phyloP scores from a whole-genome alignment of 75 land plant species.

The Picea glauca region DNA sequence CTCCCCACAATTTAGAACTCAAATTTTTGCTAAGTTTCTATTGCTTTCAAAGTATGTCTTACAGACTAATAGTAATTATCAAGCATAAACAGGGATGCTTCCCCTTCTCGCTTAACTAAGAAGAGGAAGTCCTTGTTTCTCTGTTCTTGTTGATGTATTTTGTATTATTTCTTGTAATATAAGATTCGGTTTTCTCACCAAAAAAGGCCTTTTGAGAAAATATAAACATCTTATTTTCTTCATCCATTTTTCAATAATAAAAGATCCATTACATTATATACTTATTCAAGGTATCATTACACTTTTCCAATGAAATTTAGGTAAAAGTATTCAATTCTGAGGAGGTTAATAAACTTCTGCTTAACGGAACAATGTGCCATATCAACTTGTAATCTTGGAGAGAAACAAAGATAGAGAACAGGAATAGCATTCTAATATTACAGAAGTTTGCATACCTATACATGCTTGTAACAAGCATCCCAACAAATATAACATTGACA shows the following conservation, averaged over 20 bases:
- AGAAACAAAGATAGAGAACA: neutral
- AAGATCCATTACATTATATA: neutral
- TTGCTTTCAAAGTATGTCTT: too few species aligned
- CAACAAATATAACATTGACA: slow-evolving; percentile 94
- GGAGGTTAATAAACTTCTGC: neutral
- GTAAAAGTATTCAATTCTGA: neutral
- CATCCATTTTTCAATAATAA: neutral
- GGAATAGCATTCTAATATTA: neutral
- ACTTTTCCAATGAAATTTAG: neutral
- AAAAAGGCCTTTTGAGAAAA: too few species aligned
- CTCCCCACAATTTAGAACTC: too few species aligned
- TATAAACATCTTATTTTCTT: too few species aligned
- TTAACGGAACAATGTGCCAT: neutral
- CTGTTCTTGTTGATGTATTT: too few species aligned
- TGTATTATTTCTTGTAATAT: too few species aligned
- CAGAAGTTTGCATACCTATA: slow-evolving; percentile 66
- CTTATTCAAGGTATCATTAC: neutral
- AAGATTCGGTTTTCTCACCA: too few species aligned
- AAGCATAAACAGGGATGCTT: too few species aligned
- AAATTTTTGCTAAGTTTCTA: too few species aligned
- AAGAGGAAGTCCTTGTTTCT: too few species aligned
- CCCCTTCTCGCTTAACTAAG: too few species aligned
- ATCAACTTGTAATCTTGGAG: neutral
- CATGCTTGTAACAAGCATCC: slow-evolving; percentile 96
- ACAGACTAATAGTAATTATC: too few species aligned